These are phyloP conservation scores for Scheffersomyces titani DNA, from an alignment of 1,139 yeast genomes.

Conservation along the genomic window DNA sequence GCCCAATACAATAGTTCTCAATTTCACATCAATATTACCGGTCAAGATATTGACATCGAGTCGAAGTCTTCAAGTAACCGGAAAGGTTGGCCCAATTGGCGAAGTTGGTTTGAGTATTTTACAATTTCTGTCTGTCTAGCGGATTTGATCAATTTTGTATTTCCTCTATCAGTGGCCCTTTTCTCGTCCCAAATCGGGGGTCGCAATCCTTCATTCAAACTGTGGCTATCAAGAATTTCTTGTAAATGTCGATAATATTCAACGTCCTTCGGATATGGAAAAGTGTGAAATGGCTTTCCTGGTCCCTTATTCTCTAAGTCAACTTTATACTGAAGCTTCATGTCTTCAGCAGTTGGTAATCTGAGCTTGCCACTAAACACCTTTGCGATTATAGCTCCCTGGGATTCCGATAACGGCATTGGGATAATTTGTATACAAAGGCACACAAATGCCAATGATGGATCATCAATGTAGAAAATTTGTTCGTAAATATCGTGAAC, in stretches of 20 bases:
- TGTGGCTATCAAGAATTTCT: conserved; percentile 17
- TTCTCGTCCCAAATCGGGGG: conserved; percentile 29
- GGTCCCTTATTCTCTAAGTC: conserved; percentile 24
- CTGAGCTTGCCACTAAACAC: conserved; percentile 39
- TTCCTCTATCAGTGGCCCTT: conserved; percentile 15
- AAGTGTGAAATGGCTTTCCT: conserved; percentile 27
- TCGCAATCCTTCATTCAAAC: conserved; percentile 22
- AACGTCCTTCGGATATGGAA: conserved; percentile 31
- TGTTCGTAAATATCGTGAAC: conserved; percentile 42
- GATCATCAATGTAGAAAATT: conserved; percentile 46
- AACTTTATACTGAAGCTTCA: conserved; percentile 22
- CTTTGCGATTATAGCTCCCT: conserved; percentile 45
- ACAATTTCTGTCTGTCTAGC: conserved; percentile 19
- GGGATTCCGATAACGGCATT: conserved; percentile 50
- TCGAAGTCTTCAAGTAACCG: conserved; percentile 4
- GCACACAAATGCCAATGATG: conserved; percentile 41
- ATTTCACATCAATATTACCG: too few species aligned
- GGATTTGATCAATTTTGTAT: conserved; percentile 19
- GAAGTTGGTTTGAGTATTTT: conserved; percentile 20
- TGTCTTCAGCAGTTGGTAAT: conserved; percentile 35
- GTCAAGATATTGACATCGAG: too few species aligned
- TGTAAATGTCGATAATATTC: conserved; percentile 29
- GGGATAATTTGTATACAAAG: conserved; percentile 45
- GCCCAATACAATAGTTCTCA: too few species aligned
- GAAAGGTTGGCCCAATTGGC: conserved; percentile 16